phyloP scores from a whole-genome alignment of 164 flowering plant species.

The Amborella trichopoda region DNA sequence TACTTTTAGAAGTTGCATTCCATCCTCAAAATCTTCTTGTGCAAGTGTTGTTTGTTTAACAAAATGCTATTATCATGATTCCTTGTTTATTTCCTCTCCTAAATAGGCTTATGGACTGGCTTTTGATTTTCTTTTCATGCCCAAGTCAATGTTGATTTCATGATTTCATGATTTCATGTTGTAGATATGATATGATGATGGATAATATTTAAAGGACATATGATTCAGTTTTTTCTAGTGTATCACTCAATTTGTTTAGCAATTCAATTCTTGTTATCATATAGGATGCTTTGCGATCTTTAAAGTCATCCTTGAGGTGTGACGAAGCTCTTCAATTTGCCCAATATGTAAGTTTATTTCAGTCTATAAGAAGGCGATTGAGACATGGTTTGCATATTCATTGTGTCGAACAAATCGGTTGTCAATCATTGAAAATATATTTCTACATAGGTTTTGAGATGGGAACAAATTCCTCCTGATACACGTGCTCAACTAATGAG shows the following conservation, averaged over 20 bases:
- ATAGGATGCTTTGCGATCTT: constrained; percentile 54
- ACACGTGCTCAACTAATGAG: constrained; percentile 70
- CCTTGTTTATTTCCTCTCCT: too few species aligned
- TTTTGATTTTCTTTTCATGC: not conserved
- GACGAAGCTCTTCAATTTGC: constrained; percentile 83
- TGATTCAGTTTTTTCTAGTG: not conserved
- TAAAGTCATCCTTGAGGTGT: constrained; percentile 50
- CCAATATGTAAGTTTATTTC: constrained; percentile 46
- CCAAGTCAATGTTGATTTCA: too few species aligned
- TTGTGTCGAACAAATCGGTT: not conserved
- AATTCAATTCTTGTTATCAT: not conserved
- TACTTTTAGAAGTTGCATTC: too few species aligned
- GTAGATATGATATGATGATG: not conserved
- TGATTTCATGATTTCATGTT: not conserved
- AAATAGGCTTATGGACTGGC: not conserved
- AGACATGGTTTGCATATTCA: not conserved
- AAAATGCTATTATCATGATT: too few species aligned
- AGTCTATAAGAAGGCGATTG: too few species aligned
- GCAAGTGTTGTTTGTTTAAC: too few species aligned
- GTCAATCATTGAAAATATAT: not conserved
- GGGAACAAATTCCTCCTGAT: constrained; percentile 86
- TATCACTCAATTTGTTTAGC: not conserved
- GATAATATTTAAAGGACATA: not conserved
- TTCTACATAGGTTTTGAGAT: constrained; percentile 46
- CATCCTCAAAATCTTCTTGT: too few species aligned